phyloP scores from a whole-genome alignment of 176 grass and related monocot genomes.

The Triticum turgidum region DNA sequence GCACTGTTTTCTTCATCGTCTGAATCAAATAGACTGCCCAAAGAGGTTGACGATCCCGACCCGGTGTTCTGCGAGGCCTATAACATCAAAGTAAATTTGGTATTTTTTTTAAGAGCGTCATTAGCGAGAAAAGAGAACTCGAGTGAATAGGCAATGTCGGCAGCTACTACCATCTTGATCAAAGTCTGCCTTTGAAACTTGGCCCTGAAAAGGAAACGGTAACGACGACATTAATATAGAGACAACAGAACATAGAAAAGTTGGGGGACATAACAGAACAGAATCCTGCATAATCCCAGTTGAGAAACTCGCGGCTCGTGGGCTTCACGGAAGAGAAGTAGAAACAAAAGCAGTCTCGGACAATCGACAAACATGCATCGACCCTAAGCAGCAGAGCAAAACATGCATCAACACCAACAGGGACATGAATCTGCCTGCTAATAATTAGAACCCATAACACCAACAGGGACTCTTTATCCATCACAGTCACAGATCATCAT shows the following conservation, averaged over 20 bases:
- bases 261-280: no score
- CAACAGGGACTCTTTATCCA: no score
- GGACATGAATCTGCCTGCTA: no score
- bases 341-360: neutral
- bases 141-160: neutral
- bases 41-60: slow-evolving; percentile 47
- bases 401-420: no score
- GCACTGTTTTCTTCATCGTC: slow-evolving; percentile 57
- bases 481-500: no score
- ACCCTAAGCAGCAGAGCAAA: no score
- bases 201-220: neutral
- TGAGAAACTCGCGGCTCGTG: no score
- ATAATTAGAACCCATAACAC: no score
- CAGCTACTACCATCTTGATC: neutral
- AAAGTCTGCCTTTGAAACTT: neutral
- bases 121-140: neutral
- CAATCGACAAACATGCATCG: no score
- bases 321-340: no score
- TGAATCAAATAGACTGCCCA: slow-evolving; percentile 59
- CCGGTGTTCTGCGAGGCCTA: slow-evolving; percentile 52
- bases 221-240: neutral
- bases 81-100: slow-evolving; percentile 28
- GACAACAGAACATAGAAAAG: no score
- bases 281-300: no score
- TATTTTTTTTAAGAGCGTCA: neutral